phyloP scores from a whole-genome alignment of 2,329 filamentous ascomycete species.

The Dactylonectria estremocensis region DNA sequence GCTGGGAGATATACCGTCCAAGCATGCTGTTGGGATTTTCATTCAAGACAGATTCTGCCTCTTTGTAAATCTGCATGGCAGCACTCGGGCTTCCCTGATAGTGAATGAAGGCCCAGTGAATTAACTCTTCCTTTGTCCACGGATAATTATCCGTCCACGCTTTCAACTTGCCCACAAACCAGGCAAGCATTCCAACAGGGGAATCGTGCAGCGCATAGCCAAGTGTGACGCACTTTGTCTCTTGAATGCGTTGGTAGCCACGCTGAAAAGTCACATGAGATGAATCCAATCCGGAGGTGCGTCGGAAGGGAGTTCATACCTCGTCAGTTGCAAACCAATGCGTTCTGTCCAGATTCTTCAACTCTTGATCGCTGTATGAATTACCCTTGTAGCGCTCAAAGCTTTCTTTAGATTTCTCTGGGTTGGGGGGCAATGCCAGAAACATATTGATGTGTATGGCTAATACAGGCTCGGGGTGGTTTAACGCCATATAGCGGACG shows the following conservation, averaged over 20 bases:
- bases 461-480: too few species aligned
- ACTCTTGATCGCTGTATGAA: too few species aligned
- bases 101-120: conserved; percentile 82
- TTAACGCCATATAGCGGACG: too few species aligned
- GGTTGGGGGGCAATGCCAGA: too few species aligned
- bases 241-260: not conserved
- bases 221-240: not conserved
- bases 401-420: too few species aligned
- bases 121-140: conserved; percentile 82
- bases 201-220: conserved; percentile 64
- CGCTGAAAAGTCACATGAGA: not conserved
- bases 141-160: conserved; percentile 81
- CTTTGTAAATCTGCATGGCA: not conserved
- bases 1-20: too few species aligned
- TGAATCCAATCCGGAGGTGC: too few species aligned
- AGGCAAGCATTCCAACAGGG: conserved; percentile 79
- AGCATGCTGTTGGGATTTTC: not conserved
- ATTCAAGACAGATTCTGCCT: conserved; percentile 58
- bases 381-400: too few species aligned
- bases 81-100: conserved; percentile 49
- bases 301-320: too few species aligned
- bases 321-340: too few species aligned
- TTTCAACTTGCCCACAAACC: conserved; percentile 86
- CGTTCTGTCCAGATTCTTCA: too few species aligned
- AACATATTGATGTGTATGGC: too few species aligned